Evolutionary conservation across 2,329 filamentous ascomycete genomes (phyloP), one percentile per base, ranked within the genome.

Genomic region (Scopulariopsis brevicaulis): DNA sequence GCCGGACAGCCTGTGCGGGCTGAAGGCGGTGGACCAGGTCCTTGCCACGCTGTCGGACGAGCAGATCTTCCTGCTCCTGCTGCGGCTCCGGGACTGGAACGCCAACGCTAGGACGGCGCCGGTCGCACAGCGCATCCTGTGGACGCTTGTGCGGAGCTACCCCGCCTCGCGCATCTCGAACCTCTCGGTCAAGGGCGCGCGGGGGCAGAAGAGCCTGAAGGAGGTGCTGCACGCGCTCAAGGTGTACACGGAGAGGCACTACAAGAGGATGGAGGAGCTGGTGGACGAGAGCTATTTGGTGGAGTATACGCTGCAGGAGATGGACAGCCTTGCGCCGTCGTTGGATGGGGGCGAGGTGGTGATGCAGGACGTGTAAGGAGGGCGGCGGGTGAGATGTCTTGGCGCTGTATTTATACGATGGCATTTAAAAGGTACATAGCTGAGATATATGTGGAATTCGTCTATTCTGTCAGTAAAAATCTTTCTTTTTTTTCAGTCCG

Each of bases 281-380:
- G 84, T 92, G 48, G 93, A 97, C 68, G 94, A 97, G 75, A 96
- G 92, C 68, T 97, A 92, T 72, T 73, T 99, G 65, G 82, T 97
- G 48, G 90, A 96, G 71, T 97, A 95, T 79, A 95, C 93, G 62
- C 76, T 97, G 62, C 82, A 86, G 66, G 89, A 96, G 74, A 97
- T 97, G 92, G 91, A 96, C 67, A 87, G 79, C 69, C 78, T 86
- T 61, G 77, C 76, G 48, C 78, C 80, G 8, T 65, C 72, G 52
- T 60, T 73, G 57, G 70, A 67, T 60, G 73, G 58, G 62, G 28
- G 28, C 28, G 75, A 78, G 65, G 67, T 73, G 56, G 65, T 76
- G 58, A 76, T 78, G 75, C 68, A 52, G 25, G 40, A 59, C 54
- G 56, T 14, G 15, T 58, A 50, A 28, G 40, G 22, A 11, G 14